Base-by-base conservation (phyloP, 2,329 filamentous ascomycete genomes). In the Phyllosticta citriasiana region DNA sequence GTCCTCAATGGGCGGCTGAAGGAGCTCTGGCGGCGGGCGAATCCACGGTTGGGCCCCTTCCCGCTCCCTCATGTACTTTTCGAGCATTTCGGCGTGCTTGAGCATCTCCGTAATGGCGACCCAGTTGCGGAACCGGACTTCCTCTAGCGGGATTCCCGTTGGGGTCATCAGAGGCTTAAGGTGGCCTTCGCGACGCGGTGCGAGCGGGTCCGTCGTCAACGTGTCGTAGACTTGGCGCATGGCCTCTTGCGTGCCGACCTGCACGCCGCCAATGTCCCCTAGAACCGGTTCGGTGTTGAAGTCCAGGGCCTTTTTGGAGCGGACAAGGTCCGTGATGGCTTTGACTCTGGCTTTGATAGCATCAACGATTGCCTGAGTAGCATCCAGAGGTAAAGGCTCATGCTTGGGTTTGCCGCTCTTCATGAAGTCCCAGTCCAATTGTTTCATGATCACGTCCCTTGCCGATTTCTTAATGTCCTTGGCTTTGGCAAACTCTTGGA, bases 91-190 rank as follows among this genome's bases (percentile, higher is more conserved):
- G 9, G 76, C 76, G 16, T 73, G 66, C 24, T 66, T 67, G 63
- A 82, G 72, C 57, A 82, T 69, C 57, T 78, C 73, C 58, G 79
- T 77, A 55, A 82, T 70, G 7, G 69, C 69, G 55, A 74, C 70
- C 80, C 80, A 82, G 62, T 80, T 80, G 62, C 75, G 72, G 67
- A 78, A 82, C 47, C 80, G 75, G 14, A 81, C 68, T 24, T 76
- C 71, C 50, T 74, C 74, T 14, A 80, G 66, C 0, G 76, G 71
- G 30, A 79, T 72, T 14, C 76, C 75, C 1, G 75, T 76, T 2
- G 70, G 52, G 50, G 69, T 72, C n/a, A 69, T 53, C 9, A 64
- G 62, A 22, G 19, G 19, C 19, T 22, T 22, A 22, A 22, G 19
- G 19, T 22, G 19, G 19, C 19, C 33, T 33, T 62, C 62, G 8